A percentile compares a stretch with the other conserved stretches of the same genome.
Evolutionary conservation across 345 rosid genomes (phyloP).

Genomic region (Mangifera indica): DNA sequence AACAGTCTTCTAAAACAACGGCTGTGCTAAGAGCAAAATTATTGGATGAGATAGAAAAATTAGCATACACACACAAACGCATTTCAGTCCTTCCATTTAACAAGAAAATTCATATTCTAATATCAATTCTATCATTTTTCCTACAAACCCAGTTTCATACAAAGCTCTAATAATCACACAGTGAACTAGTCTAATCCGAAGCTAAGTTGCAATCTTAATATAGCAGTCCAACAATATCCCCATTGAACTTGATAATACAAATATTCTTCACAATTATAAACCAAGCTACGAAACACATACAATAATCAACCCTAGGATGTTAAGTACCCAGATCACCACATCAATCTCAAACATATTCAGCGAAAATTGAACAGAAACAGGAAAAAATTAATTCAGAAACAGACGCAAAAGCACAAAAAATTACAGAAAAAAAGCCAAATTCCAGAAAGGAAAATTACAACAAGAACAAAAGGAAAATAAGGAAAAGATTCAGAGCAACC

Average conservation of each 20-base stretch:
- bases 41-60: no score
- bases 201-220: background rate
- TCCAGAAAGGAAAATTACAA: background rate
- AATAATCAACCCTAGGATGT: no score
- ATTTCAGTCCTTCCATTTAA: no score
- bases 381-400: background rate
- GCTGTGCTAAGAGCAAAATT: no score
- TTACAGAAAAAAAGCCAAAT: background rate
- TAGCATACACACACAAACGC: no score
- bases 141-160: background rate
- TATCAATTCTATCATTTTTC: background rate
- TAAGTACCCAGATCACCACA: no score
- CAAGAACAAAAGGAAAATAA: background rate
- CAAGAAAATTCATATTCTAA: no score
- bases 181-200: background rate
- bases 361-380: background rate
- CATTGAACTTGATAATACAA: background rate
- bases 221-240: background rate
- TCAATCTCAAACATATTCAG: background rate
- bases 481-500: slow-evolving; percentile 34
- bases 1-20: no score
- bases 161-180: background rate
- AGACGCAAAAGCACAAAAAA: background rate
- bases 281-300: no score
- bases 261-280: background rate